Evolutionary conservation across 129 eudicot genomes (phyloP).

Genomic region (Calendula officinalis): DNA sequence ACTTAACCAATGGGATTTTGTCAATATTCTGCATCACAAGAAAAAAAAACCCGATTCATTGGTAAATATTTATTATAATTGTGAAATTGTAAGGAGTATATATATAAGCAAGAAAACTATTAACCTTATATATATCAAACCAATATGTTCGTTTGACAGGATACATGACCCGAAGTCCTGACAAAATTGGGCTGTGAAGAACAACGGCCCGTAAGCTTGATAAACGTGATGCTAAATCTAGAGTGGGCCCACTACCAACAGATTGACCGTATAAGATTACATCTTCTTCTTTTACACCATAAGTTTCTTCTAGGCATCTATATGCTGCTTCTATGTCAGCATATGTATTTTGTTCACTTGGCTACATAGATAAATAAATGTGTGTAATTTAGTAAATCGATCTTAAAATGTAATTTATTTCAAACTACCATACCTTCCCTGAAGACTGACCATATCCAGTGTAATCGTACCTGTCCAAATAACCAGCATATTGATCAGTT

Average conservation of each 20-base stretch:
- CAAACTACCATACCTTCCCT: slow-evolving; percentile 60
- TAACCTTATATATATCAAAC: slow-evolving; percentile 98
- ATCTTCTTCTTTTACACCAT: slow-evolving; percentile 85
- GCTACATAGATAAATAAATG: slow-evolving; percentile 41
- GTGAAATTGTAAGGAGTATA: neutral
- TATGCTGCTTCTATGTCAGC: slow-evolving; percentile 97
- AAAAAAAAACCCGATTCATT: neutral
- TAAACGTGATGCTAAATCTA: slow-evolving; percentile 83
- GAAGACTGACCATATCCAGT: slow-evolving; percentile 93
- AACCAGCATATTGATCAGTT: neutral
- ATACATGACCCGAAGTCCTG: slow-evolving; percentile 98
- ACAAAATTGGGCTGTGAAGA: slow-evolving; percentile 92
- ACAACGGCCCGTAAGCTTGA: slow-evolving; percentile 83
- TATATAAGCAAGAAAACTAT: neutral
- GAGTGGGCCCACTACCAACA: slow-evolving; percentile 96
- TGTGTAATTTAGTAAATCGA: slow-evolving; percentile 18
- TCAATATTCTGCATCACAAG: slow-evolving; percentile 78
- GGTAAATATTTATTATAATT: neutral
- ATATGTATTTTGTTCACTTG: slow-evolving; percentile 92
- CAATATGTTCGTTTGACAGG: slow-evolving; percentile 92
- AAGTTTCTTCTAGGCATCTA: slow-evolving; percentile 72
- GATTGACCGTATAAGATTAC: slow-evolving; percentile 91
- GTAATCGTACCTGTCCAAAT: slow-evolving; percentile 78
- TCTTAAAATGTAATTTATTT: slow-evolving; percentile 5
- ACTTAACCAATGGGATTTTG: slow-evolving; percentile 74